Evolutionary conservation across 495 filamentous ascomycete genomes (phyloP), one percentile per base, ranked within the genome.

Genomic region (Cetradonia linearis): DNA sequence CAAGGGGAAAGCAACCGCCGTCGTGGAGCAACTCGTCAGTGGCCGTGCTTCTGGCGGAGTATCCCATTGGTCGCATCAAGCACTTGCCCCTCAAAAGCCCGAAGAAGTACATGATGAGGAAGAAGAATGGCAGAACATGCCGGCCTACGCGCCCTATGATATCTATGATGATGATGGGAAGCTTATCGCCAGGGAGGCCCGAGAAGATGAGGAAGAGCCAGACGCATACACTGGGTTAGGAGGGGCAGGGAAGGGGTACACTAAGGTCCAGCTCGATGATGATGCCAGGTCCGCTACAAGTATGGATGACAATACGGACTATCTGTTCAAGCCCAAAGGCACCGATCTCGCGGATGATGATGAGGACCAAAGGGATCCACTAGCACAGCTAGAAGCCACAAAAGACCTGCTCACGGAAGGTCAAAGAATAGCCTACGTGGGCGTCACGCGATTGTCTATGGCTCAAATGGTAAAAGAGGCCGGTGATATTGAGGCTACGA

Each of bases 251-350:
- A 95, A 88, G 70, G 93, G 93, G 2, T 99, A 99, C 69, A 97
- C 93, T 10, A 79, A 88, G 56, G 89, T 99, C 20, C 83, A 94
- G 63, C 76, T 95, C 34, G 93, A 98, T 67, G 93, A 99, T 61
- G 93, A 99, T 73, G 89, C 85, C 1, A 82, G 93, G 69, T 96
- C 91, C 42, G 85, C 86, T 48, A 97, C 89, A 13, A 96, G 91
- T 73, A 83, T 99, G 84, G 93, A 99, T 68, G 93, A 99, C 55
- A 92, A 97, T 68, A 97, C 94, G 2, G 83, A 87, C 56, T 99
- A 99, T 68, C 78, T 99, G 13, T 98, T 99, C 73, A 91, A 88
- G 69, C 81, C 81, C 13, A 69, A 73, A 55, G 79, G 75, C 36
- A 87, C 82, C 11, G 78, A 80, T 49, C 76, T 82, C 46, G 76